Evolutionary conservation across 2,329 filamentous ascomycete species (phyloP).

Genomic region (Cladosporium sp.): DNA sequence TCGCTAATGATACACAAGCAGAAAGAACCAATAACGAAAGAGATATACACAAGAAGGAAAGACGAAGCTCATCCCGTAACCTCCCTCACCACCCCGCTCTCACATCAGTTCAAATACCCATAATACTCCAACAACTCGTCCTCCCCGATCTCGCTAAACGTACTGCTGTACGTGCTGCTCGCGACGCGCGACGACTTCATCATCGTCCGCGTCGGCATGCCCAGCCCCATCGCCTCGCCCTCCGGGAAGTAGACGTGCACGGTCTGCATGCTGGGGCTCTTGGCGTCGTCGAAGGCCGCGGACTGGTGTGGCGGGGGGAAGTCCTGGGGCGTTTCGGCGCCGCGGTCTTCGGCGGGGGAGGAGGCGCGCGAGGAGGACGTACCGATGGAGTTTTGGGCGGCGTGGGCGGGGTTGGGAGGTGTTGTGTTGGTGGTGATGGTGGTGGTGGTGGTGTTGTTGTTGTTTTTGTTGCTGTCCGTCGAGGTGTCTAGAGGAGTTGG

Average conservation of each 20-base stretch:
- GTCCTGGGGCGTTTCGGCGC: conserved; percentile 1
- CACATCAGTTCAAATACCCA: not conserved
- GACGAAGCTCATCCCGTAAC: not conserved
- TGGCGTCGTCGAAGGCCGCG: not conserved
- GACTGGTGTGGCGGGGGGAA: not conserved
- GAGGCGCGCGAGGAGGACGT: conserved; percentile 6
- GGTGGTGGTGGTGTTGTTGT: not conserved
- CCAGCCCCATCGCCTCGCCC: not conserved
- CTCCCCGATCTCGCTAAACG: conserved; percentile 8
- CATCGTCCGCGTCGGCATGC: not conserved
- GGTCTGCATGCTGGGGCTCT: conserved; percentile 10
- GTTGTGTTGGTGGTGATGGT: not conserved
- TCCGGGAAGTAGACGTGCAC: conserved; percentile 11
- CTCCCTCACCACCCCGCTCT: not conserved
- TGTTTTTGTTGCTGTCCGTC: not conserved
- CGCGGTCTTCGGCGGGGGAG: not conserved
- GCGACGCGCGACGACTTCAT: not conserved
- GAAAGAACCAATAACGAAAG: not conserved
- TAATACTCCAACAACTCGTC: conserved; percentile 10
- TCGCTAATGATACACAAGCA: not conserved
- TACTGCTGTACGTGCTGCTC: conserved; percentile 3
- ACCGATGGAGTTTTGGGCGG: not conserved
- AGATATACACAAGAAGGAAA: not conserved
- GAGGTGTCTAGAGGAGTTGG: too few relatives aligned
- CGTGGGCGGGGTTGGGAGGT: not conserved